Base-by-base conservation (phyloP, 148 eudicot genomes). In the Arbutus unedo region DNA sequence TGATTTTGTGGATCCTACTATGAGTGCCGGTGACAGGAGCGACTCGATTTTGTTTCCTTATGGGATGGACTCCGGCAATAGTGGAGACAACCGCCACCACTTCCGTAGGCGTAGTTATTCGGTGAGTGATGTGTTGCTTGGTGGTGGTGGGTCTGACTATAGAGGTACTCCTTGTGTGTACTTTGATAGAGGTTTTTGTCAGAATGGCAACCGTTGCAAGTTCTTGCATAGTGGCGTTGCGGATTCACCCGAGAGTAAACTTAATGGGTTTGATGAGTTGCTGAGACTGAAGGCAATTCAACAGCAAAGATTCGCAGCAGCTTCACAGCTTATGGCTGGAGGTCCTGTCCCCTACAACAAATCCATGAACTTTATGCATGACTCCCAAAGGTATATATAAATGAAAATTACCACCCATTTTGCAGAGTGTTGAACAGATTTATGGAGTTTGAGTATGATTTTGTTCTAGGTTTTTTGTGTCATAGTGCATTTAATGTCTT, bases 31-130 rank as follows among this genome's bases (percentile, higher is more conserved):
- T 62, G 84, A 87, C 56, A 74, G 87, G 54, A 90, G 89, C 80
- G 90, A 91, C 77, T 87, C 90, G 49, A 19, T 84, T 74, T 3
- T 86, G 23, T 86, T 86, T 78, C 90, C 88, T 0, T 87, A 45
- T 83, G 38, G 38, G 38, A 31, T 31, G 38, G 38, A 31, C 38
- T 31, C 38, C 38, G 38, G 38, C 38, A 31, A 31, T 31, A 31
- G 38, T 31, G 38, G 38, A 21, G 84, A 81, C 59, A 16, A 14
- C 66, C 87, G 78, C 44, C 73, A 75, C 25, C 71, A 56, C 11
- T 81, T 86, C 25, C 92, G 91, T 71, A 80, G 97, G 25, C 81
- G 96, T 76, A 94, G 98, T 80, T 87, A 86, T 31, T 93, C 97
- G 0, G 91, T 93, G 47, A 91, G 88, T 84, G 98, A 94, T 75